Conservation (phyloP, 108 stramenopile genomes). For the Conticribra weissflogii region DNA sequence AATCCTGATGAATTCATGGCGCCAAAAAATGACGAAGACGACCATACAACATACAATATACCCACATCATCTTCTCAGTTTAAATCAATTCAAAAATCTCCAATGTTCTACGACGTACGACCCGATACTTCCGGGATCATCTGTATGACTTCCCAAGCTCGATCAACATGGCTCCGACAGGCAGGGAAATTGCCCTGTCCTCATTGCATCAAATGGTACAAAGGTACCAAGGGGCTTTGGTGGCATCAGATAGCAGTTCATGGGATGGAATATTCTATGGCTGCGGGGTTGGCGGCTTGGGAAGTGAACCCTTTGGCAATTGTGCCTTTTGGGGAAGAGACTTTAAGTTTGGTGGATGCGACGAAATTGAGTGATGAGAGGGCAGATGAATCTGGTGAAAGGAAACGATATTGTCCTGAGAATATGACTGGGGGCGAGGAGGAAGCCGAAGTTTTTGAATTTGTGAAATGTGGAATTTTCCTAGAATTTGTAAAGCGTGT, state of each 20-base stretch:
- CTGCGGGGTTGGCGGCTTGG: conserved; percentile 54
- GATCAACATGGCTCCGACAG: conserved; percentile 47
- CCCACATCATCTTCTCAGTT: not conserved
- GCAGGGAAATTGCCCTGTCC: conserved; percentile 75
- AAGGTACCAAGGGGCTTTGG: conserved; percentile 87
- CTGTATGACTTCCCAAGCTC: conserved; percentile 55
- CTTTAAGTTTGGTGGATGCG: not conserved
- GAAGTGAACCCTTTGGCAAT: conserved; percentile 53
- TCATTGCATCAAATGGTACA: conserved; percentile 75
- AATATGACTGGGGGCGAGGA: not conserved
- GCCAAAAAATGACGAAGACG: not conserved
- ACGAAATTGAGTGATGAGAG: not conserved
- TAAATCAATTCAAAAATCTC: too few relatives aligned
- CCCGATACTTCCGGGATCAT: conserved; percentile 67
- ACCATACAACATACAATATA: not conserved
- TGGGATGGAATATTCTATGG: conserved; percentile 54
- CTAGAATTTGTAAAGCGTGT: conserved; percentile 24
- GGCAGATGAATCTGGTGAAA: conserved; percentile 6
- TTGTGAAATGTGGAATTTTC: conserved; percentile 43
- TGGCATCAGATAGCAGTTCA: conserved; percentile 82
- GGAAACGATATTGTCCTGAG: not conserved
- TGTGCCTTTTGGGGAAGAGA: conserved; percentile 39
- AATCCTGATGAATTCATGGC: conserved; percentile 6
- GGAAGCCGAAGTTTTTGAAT: conserved; percentile 30
- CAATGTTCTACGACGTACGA: conserved; percentile 53